Base-by-base conservation (phyloP, 805 yeast genomes). In the Suhomyces canberraensis region DNA sequence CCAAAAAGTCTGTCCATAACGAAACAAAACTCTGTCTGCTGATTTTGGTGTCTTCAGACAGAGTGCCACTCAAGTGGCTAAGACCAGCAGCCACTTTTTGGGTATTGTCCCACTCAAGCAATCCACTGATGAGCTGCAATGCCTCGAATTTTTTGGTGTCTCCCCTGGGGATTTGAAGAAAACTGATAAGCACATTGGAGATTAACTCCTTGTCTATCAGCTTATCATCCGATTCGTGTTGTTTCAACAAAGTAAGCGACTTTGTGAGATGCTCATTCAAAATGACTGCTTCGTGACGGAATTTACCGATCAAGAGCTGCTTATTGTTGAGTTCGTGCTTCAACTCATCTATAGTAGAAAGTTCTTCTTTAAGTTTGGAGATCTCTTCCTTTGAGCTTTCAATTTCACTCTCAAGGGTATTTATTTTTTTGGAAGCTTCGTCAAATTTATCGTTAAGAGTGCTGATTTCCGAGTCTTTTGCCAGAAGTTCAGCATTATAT, bases 81-180 rank as follows among this genome's bases (percentile, higher is more conserved):
- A 87, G 61, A 0, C 96, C 96, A 1, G 95, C 95, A 42, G 81
- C 84, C 16, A 78, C 66, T 51, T 75, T 79, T 56, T 84, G 79
- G 29, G 75, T 80, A 33, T 87, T 93, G 58, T 84, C 91, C 98
- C 98, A 93, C 40, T 77, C 83, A 40, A 93, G 68, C 47, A 83
- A 81, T 41, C 86, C 85, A 8, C 95, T 76, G 28, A 93, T 83
- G 41, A 93, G 73, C 54, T 79, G 85, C 33, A 93, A 70, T 3
- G 93, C 95, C 69, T 93, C 98, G 56, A 85, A 93, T 60, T 93
- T 89, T 62, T 90, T 91, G 7, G 95, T 76, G 57, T 93, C 99
- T 1, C 93, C 96, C 42, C 98, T 71, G 4, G 96, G 96, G 20
- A 91, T 69, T 22, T 83, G 82, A 13, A 93, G 73, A 61, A 90